Conservation (phyloP, 352 stramenopile species). For the Pythium chondricola region DNA sequence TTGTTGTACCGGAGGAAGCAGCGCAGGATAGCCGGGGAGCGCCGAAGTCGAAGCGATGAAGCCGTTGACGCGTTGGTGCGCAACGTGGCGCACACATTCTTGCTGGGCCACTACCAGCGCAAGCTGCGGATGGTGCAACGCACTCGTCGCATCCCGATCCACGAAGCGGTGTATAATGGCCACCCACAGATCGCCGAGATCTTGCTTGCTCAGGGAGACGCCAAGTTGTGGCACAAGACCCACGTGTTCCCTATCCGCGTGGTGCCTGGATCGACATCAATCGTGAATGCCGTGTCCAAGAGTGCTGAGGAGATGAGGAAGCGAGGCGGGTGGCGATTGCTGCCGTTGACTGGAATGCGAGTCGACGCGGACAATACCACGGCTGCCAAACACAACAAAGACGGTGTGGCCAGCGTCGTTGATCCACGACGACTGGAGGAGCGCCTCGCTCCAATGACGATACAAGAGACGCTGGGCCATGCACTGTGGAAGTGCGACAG, state of each 20-base stretch:
- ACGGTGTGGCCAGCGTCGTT: not conserved
- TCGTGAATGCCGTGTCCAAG: not conserved
- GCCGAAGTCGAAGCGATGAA: slow-evolving; percentile 28
- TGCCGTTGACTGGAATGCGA: slow-evolving; percentile 24
- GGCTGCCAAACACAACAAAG: not conserved
- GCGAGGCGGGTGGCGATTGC: slow-evolving; percentile 41
- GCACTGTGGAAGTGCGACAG: slow-evolving; percentile 40
- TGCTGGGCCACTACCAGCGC: slow-evolving; percentile 44
- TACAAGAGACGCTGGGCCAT: slow-evolving; percentile 42
- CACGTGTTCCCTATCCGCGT: slow-evolving; percentile 49
- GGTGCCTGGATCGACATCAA: slow-evolving; percentile 23
- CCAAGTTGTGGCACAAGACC: slow-evolving; percentile 49
- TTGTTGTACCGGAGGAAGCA: slow-evolving; percentile 26
- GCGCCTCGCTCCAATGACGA: slow-evolving; percentile 27
- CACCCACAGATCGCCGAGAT: slow-evolving; percentile 45
- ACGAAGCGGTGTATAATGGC: slow-evolving; percentile 69
- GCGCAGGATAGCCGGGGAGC: not conserved
- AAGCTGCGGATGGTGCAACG: slow-evolving; percentile 40
- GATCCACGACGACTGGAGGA: slow-evolving; percentile 6
- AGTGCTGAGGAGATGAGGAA: slow-evolving; percentile 6
- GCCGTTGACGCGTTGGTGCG: slow-evolving; percentile 43
- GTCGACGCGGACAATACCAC: not conserved
- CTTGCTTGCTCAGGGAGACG: slow-evolving; percentile 38
- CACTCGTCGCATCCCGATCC: slow-evolving; percentile 62
- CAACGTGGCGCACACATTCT: slow-evolving; percentile 54